Conservation (phyloP, 306 rosid genomes). For the Quercus bicolor region DNA sequence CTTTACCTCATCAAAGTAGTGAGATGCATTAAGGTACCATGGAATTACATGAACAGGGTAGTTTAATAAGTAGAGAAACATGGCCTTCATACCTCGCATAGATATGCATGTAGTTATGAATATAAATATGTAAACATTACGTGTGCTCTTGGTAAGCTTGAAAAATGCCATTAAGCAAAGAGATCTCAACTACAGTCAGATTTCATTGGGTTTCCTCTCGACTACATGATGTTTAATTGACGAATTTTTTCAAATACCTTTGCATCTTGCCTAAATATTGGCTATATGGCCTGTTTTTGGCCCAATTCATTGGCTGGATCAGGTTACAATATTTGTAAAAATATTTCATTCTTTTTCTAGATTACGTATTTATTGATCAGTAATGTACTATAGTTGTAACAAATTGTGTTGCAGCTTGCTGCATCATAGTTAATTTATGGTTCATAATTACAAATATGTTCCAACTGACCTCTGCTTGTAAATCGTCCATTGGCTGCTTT, state of each 20-base stretch:
- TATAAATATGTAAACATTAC: too few relatives aligned
- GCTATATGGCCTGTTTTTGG: not conserved
- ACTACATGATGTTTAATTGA: not conserved
- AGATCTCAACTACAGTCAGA: not conserved
- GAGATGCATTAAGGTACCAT: too few relatives aligned
- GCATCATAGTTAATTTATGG: not conserved
- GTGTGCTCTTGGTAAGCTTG: too few relatives aligned
- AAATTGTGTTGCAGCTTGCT: not conserved
- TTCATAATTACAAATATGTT: not conserved
- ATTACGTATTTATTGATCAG: not conserved
- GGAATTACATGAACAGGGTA: too few relatives aligned
- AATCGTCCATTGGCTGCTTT: not conserved
- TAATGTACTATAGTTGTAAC: not conserved
- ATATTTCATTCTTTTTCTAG: not conserved
- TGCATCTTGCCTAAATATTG: not conserved
- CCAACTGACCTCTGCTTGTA: constrained; percentile 6
- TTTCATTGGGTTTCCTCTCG: not conserved
- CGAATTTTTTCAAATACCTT: not conserved
- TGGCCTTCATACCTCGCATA: too few relatives aligned
- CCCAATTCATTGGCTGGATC: not conserved
- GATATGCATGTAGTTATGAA: too few relatives aligned
- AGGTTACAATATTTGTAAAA: not conserved
- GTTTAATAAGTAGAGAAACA: too few relatives aligned
- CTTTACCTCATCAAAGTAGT: too few relatives aligned
- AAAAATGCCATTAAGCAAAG: too few relatives aligned